Conservation (phyloP, 768 basidiomycete species). For the Dendrothele bispora region DNA sequence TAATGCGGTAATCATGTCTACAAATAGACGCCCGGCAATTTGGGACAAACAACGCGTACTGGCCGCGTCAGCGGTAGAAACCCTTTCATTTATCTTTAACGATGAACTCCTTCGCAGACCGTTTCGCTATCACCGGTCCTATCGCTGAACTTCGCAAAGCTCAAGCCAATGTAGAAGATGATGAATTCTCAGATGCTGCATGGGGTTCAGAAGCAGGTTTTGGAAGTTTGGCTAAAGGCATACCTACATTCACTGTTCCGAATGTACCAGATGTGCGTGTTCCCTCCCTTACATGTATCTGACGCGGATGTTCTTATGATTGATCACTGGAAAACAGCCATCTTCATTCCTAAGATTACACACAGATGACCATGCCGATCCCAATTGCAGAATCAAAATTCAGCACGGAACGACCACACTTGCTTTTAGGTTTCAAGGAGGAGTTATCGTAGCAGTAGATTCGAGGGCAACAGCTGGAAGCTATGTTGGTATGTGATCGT, state of each 20-base stretch:
- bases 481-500: constrained; percentile 75
- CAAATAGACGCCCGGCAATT: too few species aligned
- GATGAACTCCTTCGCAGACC: constrained; percentile 74
- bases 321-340: constrained; percentile 54
- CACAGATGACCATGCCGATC: constrained; percentile 95
- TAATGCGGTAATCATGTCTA: too few species aligned
- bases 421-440: constrained; percentile 94
- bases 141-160: constrained; percentile 49
- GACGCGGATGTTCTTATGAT: not conserved
- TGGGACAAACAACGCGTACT: too few species aligned
- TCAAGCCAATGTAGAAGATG: constrained; percentile 55
- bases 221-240: constrained; percentile 69
- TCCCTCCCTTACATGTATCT: too few species aligned
- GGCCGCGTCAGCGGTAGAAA: constrained; percentile 49
- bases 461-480: constrained; percentile 96
- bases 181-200: constrained; percentile 61
- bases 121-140: constrained; percentile 60
- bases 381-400: constrained; percentile 94
- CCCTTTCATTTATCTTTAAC: constrained; percentile 30
- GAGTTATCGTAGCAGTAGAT: constrained; percentile 99
- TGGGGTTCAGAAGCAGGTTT: constrained; percentile 89
- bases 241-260: constrained; percentile 73
- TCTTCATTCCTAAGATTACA: constrained; percentile 87
- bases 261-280: constrained; percentile 71
- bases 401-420: constrained; percentile 98